A percentile compares a stretch with the other conserved stretches of the same genome.
Conservation (phyloP, 208 protist species). For the Strigomonas culicis region DNA sequence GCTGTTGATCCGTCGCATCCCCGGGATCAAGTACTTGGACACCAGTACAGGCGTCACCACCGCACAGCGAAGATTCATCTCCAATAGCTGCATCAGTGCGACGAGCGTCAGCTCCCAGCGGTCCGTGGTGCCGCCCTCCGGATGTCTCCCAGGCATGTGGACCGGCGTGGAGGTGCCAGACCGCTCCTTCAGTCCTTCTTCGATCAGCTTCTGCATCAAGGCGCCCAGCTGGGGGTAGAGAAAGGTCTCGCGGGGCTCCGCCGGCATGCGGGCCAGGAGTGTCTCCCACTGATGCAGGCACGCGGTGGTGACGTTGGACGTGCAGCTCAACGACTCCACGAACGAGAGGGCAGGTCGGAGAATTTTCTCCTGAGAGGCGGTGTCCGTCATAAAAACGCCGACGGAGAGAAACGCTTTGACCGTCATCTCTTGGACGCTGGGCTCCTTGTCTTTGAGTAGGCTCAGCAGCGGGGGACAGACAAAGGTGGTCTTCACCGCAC, state of each 20-base stretch:
- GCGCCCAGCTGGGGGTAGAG: conserved; percentile 55
- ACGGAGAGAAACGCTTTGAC: conserved; percentile 42
- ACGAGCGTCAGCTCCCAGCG: conserved; percentile 43
- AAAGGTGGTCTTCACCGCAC: conserved; percentile 29
- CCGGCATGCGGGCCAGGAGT: conserved; percentile 48
- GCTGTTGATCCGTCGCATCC: conserved; percentile 35
- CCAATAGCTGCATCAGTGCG: conserved; percentile 34
- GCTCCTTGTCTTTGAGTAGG: conserved; percentile 44
- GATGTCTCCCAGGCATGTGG: background rate
- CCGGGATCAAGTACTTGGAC: conserved; percentile 43
- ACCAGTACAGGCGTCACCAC: conserved; percentile 66
- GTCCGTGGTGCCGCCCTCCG: conserved; percentile 14
- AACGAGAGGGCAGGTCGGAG: conserved; percentile 32
- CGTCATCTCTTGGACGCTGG: conserved; percentile 48
- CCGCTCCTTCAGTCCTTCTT: conserved; percentile 21
- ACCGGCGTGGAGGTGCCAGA: conserved; percentile 6
- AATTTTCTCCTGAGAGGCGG: conserved; percentile 41
- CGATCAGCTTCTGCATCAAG: conserved; percentile 45
- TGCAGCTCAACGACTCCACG: conserved; percentile 39
- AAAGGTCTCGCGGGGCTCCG: conserved; percentile 58
- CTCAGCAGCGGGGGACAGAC: conserved; percentile 42
- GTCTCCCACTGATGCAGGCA: conserved; percentile 46
- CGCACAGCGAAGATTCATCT: conserved; percentile 44
- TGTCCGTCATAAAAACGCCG: conserved; percentile 26
- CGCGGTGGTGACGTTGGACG: conserved; percentile 36